phyloP scores from a whole-genome alignment of 192 early-diverging fungal species.

The Backusella morwellensis region DNA sequence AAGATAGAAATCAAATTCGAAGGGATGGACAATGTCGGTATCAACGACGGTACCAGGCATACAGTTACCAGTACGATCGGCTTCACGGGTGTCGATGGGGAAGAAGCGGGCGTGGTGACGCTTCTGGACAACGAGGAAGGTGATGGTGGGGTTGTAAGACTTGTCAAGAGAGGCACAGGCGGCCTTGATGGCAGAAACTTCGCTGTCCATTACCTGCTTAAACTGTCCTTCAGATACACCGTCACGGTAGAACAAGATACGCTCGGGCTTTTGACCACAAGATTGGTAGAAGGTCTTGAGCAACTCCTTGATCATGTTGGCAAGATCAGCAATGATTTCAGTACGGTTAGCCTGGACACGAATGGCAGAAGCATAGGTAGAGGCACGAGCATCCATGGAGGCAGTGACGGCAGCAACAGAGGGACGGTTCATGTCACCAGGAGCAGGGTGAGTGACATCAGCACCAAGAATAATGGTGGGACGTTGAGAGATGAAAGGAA shows the following conservation, averaged over 20 bases:
- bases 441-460: slow-evolving; percentile 85
- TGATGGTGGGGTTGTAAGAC: slow-evolving; percentile 75
- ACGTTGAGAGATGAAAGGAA: slow-evolving; percentile 66
- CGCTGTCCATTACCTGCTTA: slow-evolving; percentile 63
- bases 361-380: slow-evolving; percentile 60
- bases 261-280: slow-evolving; percentile 68
- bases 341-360: slow-evolving; percentile 65
- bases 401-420: slow-evolving; percentile 82
- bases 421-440: slow-evolving; percentile 59
- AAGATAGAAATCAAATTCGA: slow-evolving; percentile 86
- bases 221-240: slow-evolving; percentile 93
- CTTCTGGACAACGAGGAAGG: slow-evolving; percentile 85
- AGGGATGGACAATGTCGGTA: slow-evolving; percentile 69
- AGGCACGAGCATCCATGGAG: slow-evolving; percentile 60
- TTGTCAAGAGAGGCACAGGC: slow-evolving; percentile 63
- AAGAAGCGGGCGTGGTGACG: slow-evolving; percentile 92
- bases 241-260: slow-evolving; percentile 87
- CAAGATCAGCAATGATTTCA: slow-evolving; percentile 72
- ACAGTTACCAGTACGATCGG: slow-evolving; percentile 78
- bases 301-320: slow-evolving; percentile 59
- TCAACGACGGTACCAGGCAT: slow-evolving; percentile 83
- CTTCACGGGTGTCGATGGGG: slow-evolving; percentile 56
- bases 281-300: slow-evolving; percentile 63
- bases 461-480: slow-evolving; percentile 89
- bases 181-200: slow-evolving; percentile 51